A percentile compares a stretch with the other conserved stretches of the same genome.
Evolutionary conservation across 805 yeast species (phyloP).

Genomic region (Isabelozyma rhagii): DNA sequence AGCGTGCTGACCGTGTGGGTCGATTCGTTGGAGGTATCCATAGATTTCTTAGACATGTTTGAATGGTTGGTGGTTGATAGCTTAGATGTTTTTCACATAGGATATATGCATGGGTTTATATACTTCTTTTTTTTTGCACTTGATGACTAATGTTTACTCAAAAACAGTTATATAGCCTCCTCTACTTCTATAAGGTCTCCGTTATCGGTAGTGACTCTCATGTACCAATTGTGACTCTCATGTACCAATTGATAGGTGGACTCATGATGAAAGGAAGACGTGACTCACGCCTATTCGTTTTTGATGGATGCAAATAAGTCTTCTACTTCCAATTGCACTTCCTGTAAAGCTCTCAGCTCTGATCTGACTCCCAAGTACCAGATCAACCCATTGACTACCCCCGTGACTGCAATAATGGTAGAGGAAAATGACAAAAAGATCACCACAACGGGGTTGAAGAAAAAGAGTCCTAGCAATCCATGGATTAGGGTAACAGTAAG

Average conservation of each 20-base stretch:
- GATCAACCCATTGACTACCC: conserved; percentile 71
- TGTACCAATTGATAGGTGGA: not conserved
- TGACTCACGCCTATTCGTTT: not conserved
- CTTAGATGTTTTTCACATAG: not conserved
- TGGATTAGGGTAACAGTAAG: conserved; percentile 40
- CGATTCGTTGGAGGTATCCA: conserved; percentile 1
- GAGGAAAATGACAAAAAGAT: conserved; percentile 62
- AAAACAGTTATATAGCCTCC: not conserved
- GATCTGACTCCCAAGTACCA: conserved; percentile 75
- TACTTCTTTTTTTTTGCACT: not conserved
- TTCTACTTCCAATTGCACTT: conserved; percentile 67
- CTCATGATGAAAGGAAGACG: not conserved
- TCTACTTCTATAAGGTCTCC: not conserved
- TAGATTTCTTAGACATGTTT: conserved; percentile 1
- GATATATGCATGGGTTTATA: not conserved
- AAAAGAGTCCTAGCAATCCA: conserved; percentile 45
- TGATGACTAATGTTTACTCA: not conserved
- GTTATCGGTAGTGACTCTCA: not conserved
- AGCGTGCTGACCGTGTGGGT: not conserved
- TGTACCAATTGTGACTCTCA: too few relatives aligned
- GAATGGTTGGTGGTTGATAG: too few relatives aligned
- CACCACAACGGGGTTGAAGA: conserved; percentile 52
- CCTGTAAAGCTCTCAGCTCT: conserved; percentile 75
- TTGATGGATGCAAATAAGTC: conserved; percentile 15
- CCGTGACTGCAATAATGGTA: conserved; percentile 57